phyloP scores from a whole-genome alignment of 805 yeast genomes.

The Monosporozyma servazzii region DNA sequence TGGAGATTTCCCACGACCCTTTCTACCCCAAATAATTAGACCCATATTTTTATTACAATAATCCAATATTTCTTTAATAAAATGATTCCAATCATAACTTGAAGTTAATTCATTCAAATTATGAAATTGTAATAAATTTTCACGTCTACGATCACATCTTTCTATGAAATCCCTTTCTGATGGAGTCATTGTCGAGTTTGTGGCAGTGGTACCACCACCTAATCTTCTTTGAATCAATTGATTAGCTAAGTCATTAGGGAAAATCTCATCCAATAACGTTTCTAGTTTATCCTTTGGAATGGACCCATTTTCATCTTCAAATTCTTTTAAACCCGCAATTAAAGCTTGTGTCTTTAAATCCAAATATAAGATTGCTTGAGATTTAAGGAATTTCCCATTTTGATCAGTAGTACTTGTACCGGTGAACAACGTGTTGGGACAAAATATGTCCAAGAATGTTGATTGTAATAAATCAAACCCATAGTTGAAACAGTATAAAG shows the following conservation, averaged over 20 bases:
- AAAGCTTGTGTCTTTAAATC: constrained; percentile 94
- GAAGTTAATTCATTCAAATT: constrained; percentile 48
- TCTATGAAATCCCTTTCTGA: constrained; percentile 71
- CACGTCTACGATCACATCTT: constrained; percentile 64
- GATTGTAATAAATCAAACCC: constrained; percentile 84
- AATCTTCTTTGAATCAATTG: constrained; percentile 25
- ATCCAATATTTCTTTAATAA: constrained; percentile 68
- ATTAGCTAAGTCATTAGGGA: constrained; percentile 53
- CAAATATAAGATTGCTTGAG: constrained; percentile 69
- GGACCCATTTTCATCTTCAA: constrained; percentile 6
- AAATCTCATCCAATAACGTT: constrained; percentile 64
- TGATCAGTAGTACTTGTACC: constrained; percentile 15
- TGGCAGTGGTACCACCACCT: constrained; percentile 7
- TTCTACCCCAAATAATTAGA: constrained; percentile 60
- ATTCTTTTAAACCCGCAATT: constrained; percentile 67
- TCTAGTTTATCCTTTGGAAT: constrained; percentile 14
- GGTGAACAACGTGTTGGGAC: constrained; percentile 45
- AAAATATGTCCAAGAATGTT: constrained; percentile 76
- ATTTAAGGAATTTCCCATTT: constrained; percentile 54
- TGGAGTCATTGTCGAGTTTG: constrained; percentile 47
- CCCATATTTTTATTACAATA: constrained; percentile 71
- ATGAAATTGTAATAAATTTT: constrained; percentile 41
- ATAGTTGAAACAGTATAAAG: constrained; percentile 73
- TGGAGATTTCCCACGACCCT: constrained; percentile 30
- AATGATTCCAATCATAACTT: constrained; percentile 79